Percentiles rank a stretch among this genome's conserved stretches.
Conservation (phyloP, 192 early-diverging fungal species). For the Umbelopsis ramanniana region DNA sequence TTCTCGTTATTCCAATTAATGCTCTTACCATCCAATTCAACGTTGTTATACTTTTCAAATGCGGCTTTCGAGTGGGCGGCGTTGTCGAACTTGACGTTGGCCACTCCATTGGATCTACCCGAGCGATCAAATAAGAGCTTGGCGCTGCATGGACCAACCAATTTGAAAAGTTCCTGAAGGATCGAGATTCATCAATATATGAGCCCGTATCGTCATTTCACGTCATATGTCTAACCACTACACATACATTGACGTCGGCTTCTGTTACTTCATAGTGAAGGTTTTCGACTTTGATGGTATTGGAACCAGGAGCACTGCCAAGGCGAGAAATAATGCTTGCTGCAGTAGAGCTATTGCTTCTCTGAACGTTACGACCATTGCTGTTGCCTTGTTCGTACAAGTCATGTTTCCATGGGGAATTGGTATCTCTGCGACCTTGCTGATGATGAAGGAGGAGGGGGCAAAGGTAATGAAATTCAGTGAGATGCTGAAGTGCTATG, state of each 20-base stretch:
- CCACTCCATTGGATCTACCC: slow-evolving; percentile 57
- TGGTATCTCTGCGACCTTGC: slow-evolving; percentile 10
- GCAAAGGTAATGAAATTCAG: neutral
- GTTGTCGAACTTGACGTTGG: slow-evolving; percentile 48
- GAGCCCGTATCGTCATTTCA: neutral
- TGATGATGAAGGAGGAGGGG: neutral
- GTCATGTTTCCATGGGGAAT: slow-evolving; percentile 47
- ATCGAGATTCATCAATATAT: neutral
- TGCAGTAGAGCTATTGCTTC: neutral
- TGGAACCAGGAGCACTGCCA: slow-evolving; percentile 14
- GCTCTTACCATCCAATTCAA: slow-evolving; percentile 55
- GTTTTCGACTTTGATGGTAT: slow-evolving; percentile 50
- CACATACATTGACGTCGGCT: slow-evolving; percentile 54
- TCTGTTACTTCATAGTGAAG: slow-evolving; percentile 62
- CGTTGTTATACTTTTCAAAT: slow-evolving; percentile 52
- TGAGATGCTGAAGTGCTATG: neutral
- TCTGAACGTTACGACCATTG: neutral
- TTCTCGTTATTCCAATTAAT: neutral
- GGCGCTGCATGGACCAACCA: slow-evolving; percentile 48
- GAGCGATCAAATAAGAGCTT: slow-evolving; percentile 52
- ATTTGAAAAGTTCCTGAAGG: slow-evolving; percentile 54
- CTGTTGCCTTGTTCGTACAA: slow-evolving; percentile 41
- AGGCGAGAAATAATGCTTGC: slow-evolving; percentile 27
- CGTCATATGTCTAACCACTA: neutral
- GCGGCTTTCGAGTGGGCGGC: slow-evolving; percentile 49